Evolutionary conservation across 1,284 basidiomycete genomes (phyloP).

Genomic region (Cutaneotrichosporon dermatis): DNA sequence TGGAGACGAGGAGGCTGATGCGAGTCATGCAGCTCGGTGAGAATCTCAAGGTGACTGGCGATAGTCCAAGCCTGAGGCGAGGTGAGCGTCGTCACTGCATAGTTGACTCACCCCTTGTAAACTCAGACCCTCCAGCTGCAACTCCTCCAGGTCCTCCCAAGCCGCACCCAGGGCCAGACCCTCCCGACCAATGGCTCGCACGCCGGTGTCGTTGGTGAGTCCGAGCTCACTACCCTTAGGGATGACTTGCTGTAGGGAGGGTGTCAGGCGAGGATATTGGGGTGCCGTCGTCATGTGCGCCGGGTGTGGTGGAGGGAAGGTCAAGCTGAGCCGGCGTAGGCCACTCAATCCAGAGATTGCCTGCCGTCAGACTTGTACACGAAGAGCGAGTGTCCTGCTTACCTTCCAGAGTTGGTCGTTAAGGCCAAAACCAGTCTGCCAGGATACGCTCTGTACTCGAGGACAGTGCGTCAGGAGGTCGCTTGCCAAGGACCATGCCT

Average conservation of each 20-base stretch:
- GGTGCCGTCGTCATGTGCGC: neutral
- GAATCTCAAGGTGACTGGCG: conserved; percentile 20
- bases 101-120: conserved; percentile 22
- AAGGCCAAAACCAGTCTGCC: conserved; percentile 20
- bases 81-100: neutral
- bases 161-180: conserved; percentile 22
- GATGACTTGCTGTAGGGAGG: conserved; percentile 6
- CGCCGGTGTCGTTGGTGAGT: neutral
- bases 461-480: conserved; percentile 10
- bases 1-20: conserved; percentile 6
- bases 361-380: conserved; percentile 1
- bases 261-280: conserved; percentile 14
- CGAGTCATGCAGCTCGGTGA: conserved; percentile 9
- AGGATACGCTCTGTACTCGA: conserved; percentile 10
- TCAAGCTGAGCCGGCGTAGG: conserved; percentile 7
- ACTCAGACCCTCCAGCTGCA: conserved; percentile 12
- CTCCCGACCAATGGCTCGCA: conserved; percentile 11
- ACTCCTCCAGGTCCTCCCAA: conserved; percentile 28
- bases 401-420: conserved; percentile 14
- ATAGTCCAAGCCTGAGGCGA: conserved; percentile 22
- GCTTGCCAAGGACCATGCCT: conserved; percentile 14
- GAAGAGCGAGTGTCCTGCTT: neutral
- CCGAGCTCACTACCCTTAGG: conserved; percentile 1
- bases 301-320: conserved; percentile 8
- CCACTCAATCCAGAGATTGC: conserved; percentile 5